These are phyloP conservation scores for Silene uniflora DNA, from an alignment of 148 eudicot species.

Conservation along the genomic window DNA sequence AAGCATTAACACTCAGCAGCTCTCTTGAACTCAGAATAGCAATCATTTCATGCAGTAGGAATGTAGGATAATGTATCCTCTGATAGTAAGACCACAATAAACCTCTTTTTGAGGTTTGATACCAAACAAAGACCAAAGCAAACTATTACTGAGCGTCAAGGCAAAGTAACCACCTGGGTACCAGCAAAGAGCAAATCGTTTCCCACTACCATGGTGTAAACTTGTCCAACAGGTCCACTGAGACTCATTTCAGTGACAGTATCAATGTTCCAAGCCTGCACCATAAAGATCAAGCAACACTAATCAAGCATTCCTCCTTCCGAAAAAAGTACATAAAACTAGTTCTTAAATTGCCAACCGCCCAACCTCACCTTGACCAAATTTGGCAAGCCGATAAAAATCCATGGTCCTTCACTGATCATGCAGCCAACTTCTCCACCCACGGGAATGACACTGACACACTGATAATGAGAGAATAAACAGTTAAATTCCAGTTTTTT, in stretches of 20 bases:
- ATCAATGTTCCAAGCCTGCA: conserved; percentile 87
- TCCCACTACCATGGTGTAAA: conserved; percentile 82
- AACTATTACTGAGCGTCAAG: background rate
- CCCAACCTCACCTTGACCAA: conserved; percentile 69
- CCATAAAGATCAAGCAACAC: conserved; percentile 11
- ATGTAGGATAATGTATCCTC: background rate
- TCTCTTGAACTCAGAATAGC: background rate
- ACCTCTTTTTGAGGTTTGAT: background rate
- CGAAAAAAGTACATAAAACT: background rate
- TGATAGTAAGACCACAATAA: conserved; percentile 6
- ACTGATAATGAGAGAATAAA: conserved; percentile 39
- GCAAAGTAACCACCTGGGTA: conserved; percentile 49
- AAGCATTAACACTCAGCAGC: no score
- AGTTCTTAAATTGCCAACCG: conserved; percentile 6
- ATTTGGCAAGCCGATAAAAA: conserved; percentile 85
- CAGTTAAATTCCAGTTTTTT: background rate
- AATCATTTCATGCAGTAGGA: no score
- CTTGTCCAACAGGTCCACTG: conserved; percentile 91
- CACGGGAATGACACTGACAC: conserved; percentile 53
- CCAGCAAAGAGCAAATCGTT: conserved; percentile 90
- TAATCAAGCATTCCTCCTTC: background rate
- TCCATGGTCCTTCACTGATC: conserved; percentile 98
- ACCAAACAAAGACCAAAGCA: background rate
- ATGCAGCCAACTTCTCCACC: conserved; percentile 87
- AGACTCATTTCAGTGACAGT: conserved; percentile 65